Evolutionary conservation across 1,284 basidiomycete genomes (phyloP), one percentile per base, ranked within the genome.

Genomic region (Anthracocystis walkeri): DNA sequence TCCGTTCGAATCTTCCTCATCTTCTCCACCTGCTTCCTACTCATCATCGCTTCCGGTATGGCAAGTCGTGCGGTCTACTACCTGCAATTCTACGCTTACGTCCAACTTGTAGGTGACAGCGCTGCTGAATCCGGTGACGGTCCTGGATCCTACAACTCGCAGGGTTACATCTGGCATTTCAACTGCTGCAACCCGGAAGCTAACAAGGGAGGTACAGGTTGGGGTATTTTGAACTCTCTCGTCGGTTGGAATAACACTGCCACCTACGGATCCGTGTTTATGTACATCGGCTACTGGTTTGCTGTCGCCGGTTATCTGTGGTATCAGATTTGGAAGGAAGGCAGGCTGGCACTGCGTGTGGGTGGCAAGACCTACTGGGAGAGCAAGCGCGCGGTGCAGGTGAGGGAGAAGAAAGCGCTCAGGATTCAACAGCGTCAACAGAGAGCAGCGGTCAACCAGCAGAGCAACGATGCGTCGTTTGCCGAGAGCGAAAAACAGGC

Each of bases 141-240:
- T 18, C 77, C 81, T 2, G 82, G 80, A 2, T 65, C 58, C n/a
- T 83, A 80, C 76, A 61, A 82, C 41, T 59, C 75, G 11, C 60
- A 55, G 7, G 75, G 70, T 35, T 83, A 82, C 67, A 64, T 84
- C 35, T 83, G 79, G 74, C 81, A 84, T 84, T 89, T 90, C 86
- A 95, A 95, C 85, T 93, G 93, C 75, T 95, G 90, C 56, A 92
- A 90, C 78, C 95, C 86, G 0, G 92, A 91, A 53, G 59, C 77
- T 64, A 68, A 81, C 73, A 76, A 80, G 65, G 67, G 81, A 91
- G 81, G 80, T 7, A 71, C 63, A 7, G 81, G 82, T 14, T 84
- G 81, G 81, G 66, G 76, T 8, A 76, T 84, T 18, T 54, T 84
- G 48, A 84, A 84, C 66, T 73, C 77, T 3, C 63, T 84, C 14